phyloP scores from a whole-genome alignment of 2,329 filamentous ascomycete species.

The Diaporthe sp. region DNA sequence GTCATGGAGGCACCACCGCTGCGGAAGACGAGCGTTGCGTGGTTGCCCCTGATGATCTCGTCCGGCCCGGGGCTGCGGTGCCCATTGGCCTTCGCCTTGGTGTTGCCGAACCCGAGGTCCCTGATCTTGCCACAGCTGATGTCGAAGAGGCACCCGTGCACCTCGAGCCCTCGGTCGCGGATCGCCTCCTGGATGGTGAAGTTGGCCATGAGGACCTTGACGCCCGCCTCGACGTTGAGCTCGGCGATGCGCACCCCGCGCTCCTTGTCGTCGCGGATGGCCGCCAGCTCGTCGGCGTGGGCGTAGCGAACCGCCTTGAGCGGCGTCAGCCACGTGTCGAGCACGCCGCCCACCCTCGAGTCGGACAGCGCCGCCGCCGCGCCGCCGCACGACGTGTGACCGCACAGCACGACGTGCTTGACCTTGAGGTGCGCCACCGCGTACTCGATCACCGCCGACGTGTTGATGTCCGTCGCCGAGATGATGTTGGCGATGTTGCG shows the following conservation, averaged over 20 bases:
- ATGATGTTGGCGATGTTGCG: slow-evolving; percentile 93
- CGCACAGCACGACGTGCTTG: slow-evolving; percentile 78
- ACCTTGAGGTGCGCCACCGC: slow-evolving; percentile 81
- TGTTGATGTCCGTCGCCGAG: slow-evolving; percentile 80
- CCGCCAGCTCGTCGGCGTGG: slow-evolving; percentile 69
- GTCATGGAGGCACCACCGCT: slow-evolving; percentile 57
- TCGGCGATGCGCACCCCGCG: slow-evolving; percentile 77
- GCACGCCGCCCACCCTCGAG: slow-evolving; percentile 63
- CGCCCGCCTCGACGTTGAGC: slow-evolving; percentile 80
- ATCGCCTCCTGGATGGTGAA: slow-evolving; percentile 79
- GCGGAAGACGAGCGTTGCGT: slow-evolving; percentile 66
- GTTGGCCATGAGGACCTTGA: slow-evolving; percentile 78
- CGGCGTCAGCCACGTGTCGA: slow-evolving; percentile 69
- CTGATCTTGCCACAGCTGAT: slow-evolving; percentile 62
- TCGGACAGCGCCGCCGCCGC: slow-evolving; percentile 70
- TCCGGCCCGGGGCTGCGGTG: slow-evolving; percentile 39
- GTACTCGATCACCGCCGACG: slow-evolving; percentile 82
- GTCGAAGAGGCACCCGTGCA: slow-evolving; percentile 86
- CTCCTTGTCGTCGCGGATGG: slow-evolving; percentile 66
- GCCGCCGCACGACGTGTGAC: slow-evolving; percentile 78
- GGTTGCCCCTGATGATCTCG: slow-evolving; percentile 62
- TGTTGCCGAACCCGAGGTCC: slow-evolving; percentile 63
- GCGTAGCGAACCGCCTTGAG: slow-evolving; percentile 59
- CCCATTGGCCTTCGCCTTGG: slow-evolving; percentile 42
- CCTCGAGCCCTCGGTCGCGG: slow-evolving; percentile 76